Evolutionary conservation across 495 filamentous ascomycete species (phyloP).

Genomic region (Thozetella sp.): DNA sequence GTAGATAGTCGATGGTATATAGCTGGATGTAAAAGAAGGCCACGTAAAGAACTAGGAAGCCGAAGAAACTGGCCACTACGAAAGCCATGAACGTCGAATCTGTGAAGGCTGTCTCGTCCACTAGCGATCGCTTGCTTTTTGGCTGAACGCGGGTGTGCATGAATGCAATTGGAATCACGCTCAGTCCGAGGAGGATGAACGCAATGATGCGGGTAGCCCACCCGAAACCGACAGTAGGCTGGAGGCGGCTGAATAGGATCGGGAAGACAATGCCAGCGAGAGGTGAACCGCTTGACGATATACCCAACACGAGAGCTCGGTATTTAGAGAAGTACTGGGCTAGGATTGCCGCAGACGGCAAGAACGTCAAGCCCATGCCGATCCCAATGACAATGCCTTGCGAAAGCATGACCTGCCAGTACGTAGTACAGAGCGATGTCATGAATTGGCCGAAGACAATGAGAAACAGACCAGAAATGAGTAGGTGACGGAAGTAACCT

Average conservation of each 20-base stretch:
- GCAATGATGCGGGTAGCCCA: slow-evolving; percentile 39
- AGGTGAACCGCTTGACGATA: slow-evolving; percentile 68
- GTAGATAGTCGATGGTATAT: slow-evolving; percentile 53
- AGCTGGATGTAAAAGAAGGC: slow-evolving; percentile 70
- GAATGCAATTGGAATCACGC: slow-evolving; percentile 27
- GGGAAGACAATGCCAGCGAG: slow-evolving; percentile 30
- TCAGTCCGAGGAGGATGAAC: slow-evolving; percentile 33
- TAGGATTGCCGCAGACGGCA: slow-evolving; percentile 66
- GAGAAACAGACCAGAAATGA: slow-evolving; percentile 22
- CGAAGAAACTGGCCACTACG: slow-evolving; percentile 58
- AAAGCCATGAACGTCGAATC: slow-evolving; percentile 42
- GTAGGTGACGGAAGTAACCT: slow-evolving; percentile 35
- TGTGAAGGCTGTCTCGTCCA: slow-evolving; percentile 25
- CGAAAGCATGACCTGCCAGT: slow-evolving; percentile 81
- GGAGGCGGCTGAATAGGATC: slow-evolving; percentile 27
- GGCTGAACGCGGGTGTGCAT: slow-evolving; percentile 36
- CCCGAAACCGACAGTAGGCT: slow-evolving; percentile 27
- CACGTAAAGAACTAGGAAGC: slow-evolving; percentile 69
- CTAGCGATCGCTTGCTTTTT: slow-evolving; percentile 14
- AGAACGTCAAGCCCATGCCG: slow-evolving; percentile 74
- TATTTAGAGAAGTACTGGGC: slow-evolving; percentile 74
- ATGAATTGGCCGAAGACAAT: slow-evolving; percentile 50
- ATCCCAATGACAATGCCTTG: slow-evolving; percentile 79
- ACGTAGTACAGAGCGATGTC: slow-evolving; percentile 49
- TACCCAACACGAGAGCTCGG: slow-evolving; percentile 66